A percentile compares a stretch with the other conserved stretches of the same genome.
Evolutionary conservation across 129 eudicot genomes (phyloP).

Genomic region (Rutidosis leptorrhynchoides): DNA sequence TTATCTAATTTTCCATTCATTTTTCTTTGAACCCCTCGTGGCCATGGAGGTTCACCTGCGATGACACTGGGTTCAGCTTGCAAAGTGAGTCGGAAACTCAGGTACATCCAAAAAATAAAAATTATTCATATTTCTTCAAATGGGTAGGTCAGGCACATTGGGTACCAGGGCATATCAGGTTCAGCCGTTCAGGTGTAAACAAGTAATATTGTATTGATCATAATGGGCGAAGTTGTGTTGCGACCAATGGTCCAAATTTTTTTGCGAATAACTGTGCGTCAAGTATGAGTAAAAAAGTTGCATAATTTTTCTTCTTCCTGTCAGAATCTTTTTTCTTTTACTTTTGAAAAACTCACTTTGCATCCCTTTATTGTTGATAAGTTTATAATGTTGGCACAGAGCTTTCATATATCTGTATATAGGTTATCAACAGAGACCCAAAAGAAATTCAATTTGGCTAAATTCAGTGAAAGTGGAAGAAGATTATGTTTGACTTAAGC

Average conservation of each 20-base stretch:
- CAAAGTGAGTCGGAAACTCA: too few species aligned
- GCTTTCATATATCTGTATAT: constrained; percentile 20
- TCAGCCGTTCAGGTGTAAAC: too few species aligned
- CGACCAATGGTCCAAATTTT: not conserved
- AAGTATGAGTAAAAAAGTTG: not conserved
- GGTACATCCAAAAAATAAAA: too few species aligned
- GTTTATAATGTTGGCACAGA: constrained; percentile 11
- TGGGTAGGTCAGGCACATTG: not conserved
- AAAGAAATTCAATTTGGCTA: constrained; percentile 22
- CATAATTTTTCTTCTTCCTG: too few species aligned
- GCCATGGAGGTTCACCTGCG: too few species aligned
- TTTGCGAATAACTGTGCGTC: not conserved
- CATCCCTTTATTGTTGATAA: constrained; percentile 3
- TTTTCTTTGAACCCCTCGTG: constrained; percentile 32
- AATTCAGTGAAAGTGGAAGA: constrained; percentile 27
- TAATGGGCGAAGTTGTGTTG: not conserved
- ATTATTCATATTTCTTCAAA: constrained; percentile 2
- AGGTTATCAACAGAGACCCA: constrained; percentile 18
- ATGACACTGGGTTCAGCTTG: too few species aligned
- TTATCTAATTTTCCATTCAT: constrained; percentile 27
- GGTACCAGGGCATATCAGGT: not conserved
- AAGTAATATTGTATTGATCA: not conserved
- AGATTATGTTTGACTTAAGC: constrained; percentile 73
- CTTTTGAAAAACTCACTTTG: too few species aligned
- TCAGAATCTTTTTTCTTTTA: too few species aligned